A percentile compares a stretch with the other conserved stretches of the same genome.
Conservation (phyloP, 345 rosid genomes). For the Dipteronia dyeriana region DNA sequence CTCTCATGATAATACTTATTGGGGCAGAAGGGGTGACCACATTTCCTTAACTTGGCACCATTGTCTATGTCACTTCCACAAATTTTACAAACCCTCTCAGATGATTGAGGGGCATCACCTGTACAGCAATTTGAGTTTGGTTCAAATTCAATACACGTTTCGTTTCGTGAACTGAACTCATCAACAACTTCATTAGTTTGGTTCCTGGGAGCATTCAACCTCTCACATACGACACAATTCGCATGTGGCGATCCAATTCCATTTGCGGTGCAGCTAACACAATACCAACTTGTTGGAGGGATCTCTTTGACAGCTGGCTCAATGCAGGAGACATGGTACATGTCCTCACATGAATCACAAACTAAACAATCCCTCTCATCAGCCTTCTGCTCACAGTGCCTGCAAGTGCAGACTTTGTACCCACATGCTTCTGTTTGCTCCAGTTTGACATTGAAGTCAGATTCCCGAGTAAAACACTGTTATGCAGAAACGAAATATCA, state of each 20-base stretch:
- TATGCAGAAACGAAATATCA: conserved; percentile 23
- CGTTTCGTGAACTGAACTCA: conserved; percentile 26
- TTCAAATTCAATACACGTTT: conserved; percentile 34
- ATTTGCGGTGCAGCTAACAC: conserved; percentile 55
- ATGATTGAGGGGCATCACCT: conserved; percentile 32
- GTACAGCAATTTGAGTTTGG: conserved; percentile 46
- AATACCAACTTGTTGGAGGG: conserved; percentile 73
- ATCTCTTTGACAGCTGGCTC: conserved; percentile 67
- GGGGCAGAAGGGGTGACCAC: conserved; percentile 66
- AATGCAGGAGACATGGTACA: conserved; percentile 80
- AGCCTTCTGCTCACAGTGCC: conserved; percentile 68
- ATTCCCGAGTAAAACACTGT: conserved; percentile 40
- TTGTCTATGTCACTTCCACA: conserved; percentile 50
- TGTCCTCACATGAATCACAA: conserved; percentile 88
- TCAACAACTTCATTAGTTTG: conserved; percentile 30
- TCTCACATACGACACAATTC: conserved; percentile 72
- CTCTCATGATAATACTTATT: conserved; percentile 71
- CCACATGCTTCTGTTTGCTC: conserved; percentile 45
- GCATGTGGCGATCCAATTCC: conserved; percentile 74
- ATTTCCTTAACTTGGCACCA: conserved; percentile 52
- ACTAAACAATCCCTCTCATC: conserved; percentile 64
- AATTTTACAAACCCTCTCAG: conserved; percentile 49
- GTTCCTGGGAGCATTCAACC: conserved; percentile 47
- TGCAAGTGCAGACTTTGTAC: conserved; percentile 48
- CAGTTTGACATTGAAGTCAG: conserved; percentile 41